Conservation (phyloP, 306 rosid species). For the Rosa persica region DNA sequence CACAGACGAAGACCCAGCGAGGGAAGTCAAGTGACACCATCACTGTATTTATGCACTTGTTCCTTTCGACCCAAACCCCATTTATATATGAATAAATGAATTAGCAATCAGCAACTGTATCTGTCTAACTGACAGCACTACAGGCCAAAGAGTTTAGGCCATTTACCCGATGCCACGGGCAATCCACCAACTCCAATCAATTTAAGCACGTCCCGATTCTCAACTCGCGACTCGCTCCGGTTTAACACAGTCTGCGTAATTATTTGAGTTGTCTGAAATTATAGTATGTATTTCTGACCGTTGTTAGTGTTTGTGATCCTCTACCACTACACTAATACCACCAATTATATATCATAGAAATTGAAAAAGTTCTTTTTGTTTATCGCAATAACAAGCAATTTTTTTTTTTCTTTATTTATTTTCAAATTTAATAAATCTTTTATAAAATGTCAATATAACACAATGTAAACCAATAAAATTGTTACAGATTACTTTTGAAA, state of each 20-base stretch:
- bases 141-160: background rate
- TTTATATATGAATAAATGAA: background rate
- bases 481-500: background rate
- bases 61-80: background rate
- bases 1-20: background rate
- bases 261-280: background rate
- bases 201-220: background rate
- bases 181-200: background rate
- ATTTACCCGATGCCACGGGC: constrained; percentile 4
- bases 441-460: background rate
- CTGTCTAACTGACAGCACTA: background rate
- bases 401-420: too few relatives aligned
- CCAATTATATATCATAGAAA: too few relatives aligned
- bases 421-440: too few relatives aligned
- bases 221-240: background rate
- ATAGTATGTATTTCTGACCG: too few relatives aligned
- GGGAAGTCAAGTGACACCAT: background rate
- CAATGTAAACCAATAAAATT: background rate
- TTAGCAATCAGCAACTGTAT: background rate
- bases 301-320: background rate
- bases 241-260: background rate
- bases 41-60: background rate
- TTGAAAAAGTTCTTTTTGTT: too few relatives aligned
- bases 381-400: too few relatives aligned
- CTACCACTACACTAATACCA: background rate